Percentiles rank a stretch among this genome's conserved stretches.
phyloP scores from a whole-genome alignment of 352 stramenopile species.

The Globisporangium irregulare region DNA sequence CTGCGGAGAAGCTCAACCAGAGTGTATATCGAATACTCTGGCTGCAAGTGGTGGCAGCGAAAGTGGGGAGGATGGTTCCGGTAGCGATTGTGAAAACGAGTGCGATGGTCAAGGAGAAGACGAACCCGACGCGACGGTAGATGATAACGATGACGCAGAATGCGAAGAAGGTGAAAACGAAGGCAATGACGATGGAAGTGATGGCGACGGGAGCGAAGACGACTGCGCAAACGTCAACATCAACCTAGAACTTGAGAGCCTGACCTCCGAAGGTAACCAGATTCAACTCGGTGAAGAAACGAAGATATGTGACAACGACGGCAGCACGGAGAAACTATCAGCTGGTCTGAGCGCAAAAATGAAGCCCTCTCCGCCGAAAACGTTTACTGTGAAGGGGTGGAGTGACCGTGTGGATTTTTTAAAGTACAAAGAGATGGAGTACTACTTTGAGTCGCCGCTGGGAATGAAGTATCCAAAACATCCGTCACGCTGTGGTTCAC shows the following conservation, averaged over 20 bases:
- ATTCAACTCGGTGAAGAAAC: background rate
- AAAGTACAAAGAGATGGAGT: constrained; percentile 13
- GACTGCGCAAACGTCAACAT: constrained; percentile 12
- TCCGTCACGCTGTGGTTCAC: constrained; percentile 13
- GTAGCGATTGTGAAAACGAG: constrained; percentile 5
- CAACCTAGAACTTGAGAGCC: constrained; percentile 7
- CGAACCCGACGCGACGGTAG: constrained; percentile 14
- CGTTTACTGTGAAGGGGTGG: constrained; percentile 7
- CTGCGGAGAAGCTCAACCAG: background rate
- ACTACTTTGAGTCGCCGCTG: constrained; percentile 16
- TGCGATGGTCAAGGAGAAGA: constrained; percentile 1
- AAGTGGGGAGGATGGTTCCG: background rate
- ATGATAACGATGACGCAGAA: constrained; percentile 10
- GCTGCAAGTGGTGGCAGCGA: background rate
- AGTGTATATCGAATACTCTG: background rate
- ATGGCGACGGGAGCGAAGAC: constrained; percentile 32
- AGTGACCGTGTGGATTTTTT: constrained; percentile 1
- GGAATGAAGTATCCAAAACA: constrained; percentile 27
- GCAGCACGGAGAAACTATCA: background rate
- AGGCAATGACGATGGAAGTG: constrained; percentile 41
- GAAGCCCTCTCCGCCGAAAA: constrained; percentile 9
- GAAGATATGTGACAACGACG: background rate
- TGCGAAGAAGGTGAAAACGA: constrained; percentile 15
- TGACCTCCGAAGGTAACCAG: background rate
- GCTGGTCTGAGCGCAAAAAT: background rate